A percentile compares a stretch with the other conserved stretches of the same genome.
Evolutionary conservation across 345 rosid genomes (phyloP).

Genomic region (Sonneratia alba): DNA sequence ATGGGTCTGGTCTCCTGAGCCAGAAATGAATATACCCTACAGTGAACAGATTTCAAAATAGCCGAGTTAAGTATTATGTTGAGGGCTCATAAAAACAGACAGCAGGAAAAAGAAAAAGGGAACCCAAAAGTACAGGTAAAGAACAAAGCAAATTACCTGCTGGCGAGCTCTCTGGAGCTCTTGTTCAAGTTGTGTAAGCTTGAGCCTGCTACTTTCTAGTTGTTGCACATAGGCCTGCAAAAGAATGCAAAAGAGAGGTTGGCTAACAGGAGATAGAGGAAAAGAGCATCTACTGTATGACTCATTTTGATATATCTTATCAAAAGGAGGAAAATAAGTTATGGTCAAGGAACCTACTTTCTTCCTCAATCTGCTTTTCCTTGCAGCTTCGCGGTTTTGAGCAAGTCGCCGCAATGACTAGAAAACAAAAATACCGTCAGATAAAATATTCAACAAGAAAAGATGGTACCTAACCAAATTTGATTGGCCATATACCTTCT

Average conservation of each 20-base stretch:
- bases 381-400: conserved; percentile 98
- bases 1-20: conserved; percentile 86
- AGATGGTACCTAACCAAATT: neutral
- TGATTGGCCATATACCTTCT: conserved; percentile 45
- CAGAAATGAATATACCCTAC: conserved; percentile 82
- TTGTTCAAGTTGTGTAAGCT: conserved; percentile 82
- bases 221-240: conserved; percentile 88
- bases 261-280: neutral
- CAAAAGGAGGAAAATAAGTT: neutral
- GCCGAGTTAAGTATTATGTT: neutral
- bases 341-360: conserved; percentile 32
- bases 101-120: neutral
- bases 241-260: conserved; percentile 8
- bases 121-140: no score
- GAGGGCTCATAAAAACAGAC: neutral
- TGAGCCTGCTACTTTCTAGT: conserved; percentile 84
- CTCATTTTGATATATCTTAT: neutral
- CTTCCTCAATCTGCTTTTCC: conserved; percentile 92
- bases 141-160: conserved; percentile 40
- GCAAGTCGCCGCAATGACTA: conserved; percentile 95
- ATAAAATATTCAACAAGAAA: conserved; percentile 1
- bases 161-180: conserved; percentile 95
- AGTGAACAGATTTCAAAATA: conserved; percentile 1
- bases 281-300: neutral
- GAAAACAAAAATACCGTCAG: conserved; percentile 9